Evolutionary conservation across 1,139 yeast species (phyloP).

Genomic region (Sugiyamaella novakii): DNA sequence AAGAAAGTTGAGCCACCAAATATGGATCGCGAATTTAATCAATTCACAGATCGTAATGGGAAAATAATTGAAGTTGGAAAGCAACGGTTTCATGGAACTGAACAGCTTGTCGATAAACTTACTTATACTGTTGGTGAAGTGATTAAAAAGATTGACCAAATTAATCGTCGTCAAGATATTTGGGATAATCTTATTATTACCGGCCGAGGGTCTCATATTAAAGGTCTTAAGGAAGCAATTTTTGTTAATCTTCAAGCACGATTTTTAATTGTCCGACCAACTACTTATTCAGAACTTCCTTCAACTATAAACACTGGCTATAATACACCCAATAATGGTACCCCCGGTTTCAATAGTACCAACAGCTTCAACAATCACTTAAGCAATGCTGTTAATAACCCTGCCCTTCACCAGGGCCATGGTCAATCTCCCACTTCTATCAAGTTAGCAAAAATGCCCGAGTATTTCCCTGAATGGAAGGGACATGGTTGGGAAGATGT

Average conservation of each 20-base stretch:
- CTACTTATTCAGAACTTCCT: conserved; percentile 44
- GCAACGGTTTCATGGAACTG: conserved; percentile 83
- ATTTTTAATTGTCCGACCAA: conserved; percentile 51
- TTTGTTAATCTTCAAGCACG: conserved; percentile 60
- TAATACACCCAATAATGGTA: conserved; percentile 38
- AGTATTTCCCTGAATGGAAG: conserved; percentile 96
- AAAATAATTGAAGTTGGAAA: conserved; percentile 68
- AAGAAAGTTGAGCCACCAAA: conserved; percentile 46
- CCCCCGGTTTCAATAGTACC: conserved; percentile 32
- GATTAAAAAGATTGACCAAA: conserved; percentile 60
- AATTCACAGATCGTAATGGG: conserved; percentile 62
- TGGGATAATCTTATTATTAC: conserved; percentile 81
- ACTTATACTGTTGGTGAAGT: conserved; percentile 58
- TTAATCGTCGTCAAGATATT: conserved; percentile 75
- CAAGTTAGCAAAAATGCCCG: conserved; percentile 73
- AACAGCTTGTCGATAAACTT: conserved; percentile 56
- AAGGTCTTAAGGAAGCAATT: conserved; percentile 76
- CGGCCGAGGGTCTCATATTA: conserved; percentile 74
- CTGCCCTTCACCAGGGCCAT: conserved; percentile 38
- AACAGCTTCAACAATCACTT: conserved; percentile 25
- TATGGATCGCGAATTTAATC: conserved; percentile 55
- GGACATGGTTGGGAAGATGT: conserved; percentile 78
- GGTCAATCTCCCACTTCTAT: conserved; percentile 78
- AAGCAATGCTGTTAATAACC: conserved; percentile 27
- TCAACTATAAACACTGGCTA: conserved; percentile 43